Evolutionary conservation across 768 basidiomycete species (phyloP).

Genomic region (Phaeotremella skinneri): DNA sequence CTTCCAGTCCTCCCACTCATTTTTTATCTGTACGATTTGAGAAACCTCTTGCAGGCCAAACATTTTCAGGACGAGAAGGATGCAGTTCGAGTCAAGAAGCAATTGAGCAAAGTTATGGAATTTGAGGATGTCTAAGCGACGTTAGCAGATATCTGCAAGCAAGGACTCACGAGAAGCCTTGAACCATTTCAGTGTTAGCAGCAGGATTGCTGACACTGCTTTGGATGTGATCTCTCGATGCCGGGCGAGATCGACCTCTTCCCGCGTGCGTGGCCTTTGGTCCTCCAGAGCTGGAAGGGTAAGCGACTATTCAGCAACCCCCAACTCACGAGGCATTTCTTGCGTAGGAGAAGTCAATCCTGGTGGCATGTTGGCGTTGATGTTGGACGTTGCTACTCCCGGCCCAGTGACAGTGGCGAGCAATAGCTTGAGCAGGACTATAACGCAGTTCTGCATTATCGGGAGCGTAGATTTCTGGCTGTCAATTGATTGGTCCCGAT

Average conservation of each 20-base stretch:
- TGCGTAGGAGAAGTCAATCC: conserved; percentile 36
- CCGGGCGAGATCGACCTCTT: conserved; percentile 87
- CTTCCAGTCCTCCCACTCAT: conserved; percentile 61
- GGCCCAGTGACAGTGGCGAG: conserved; percentile 88
- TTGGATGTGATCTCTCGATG: conserved; percentile 98
- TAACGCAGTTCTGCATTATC: conserved; percentile 80
- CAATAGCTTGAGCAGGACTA: conserved; percentile 86
- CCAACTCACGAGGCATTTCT: conserved; percentile 40
- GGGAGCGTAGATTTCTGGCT: conserved; percentile 78
- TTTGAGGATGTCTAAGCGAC: conserved; percentile 81
- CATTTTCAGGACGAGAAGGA: conserved; percentile 92
- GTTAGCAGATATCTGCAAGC: background rate
- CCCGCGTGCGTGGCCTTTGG: conserved; percentile 68
- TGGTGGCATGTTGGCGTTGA: conserved; percentile 10
- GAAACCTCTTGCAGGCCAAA: conserved; percentile 94
- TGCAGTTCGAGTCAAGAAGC: conserved; percentile 89
- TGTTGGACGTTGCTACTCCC: conserved; percentile 43
- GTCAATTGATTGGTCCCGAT: background rate
- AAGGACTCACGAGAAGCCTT: conserved; percentile 84
- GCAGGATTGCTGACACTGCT: conserved; percentile 88
- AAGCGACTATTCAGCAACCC: conserved; percentile 6
- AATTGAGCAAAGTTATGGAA: conserved; percentile 97
- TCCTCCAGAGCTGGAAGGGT: conserved; percentile 39
- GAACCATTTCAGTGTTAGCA: conserved; percentile 94
- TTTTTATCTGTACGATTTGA: conserved; percentile 76